These are phyloP conservation scores for Apiospora saccharicola DNA, from an alignment of 2,329 filamentous ascomycete species.

Conservation along the genomic window DNA sequence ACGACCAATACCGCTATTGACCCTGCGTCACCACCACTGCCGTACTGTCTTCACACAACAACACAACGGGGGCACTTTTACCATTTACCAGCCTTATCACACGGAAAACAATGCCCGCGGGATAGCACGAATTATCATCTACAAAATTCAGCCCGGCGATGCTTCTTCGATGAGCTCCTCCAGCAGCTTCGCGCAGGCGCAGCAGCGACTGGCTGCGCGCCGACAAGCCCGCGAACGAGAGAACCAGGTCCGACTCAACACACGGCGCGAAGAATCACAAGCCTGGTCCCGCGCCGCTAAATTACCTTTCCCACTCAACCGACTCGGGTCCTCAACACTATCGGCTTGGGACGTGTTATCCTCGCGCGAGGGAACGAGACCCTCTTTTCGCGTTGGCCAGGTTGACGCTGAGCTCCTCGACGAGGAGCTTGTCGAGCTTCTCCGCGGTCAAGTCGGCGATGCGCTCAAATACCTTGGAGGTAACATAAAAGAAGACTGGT, in stretches of 20 bases:
- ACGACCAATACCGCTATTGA: not conserved
- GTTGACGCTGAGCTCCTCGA: constrained; percentile 95
- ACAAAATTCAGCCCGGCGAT: constrained; percentile 10
- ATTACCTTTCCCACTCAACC: constrained; percentile 69
- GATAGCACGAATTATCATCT: not conserved
- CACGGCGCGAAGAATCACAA: constrained; percentile 60
- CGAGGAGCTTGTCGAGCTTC: constrained; percentile 85
- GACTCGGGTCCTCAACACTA: constrained; percentile 56
- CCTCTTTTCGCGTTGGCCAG: constrained; percentile 92
- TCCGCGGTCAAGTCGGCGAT: constrained; percentile 86
- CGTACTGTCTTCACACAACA: not conserved
- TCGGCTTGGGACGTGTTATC: constrained; percentile 74
- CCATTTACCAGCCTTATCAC: not conserved
- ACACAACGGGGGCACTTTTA: not conserved
- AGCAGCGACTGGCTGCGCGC: constrained; percentile 84
- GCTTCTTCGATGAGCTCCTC: constrained; percentile 23
- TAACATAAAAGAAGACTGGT: constrained; percentile 84
- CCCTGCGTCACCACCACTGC: not conserved
- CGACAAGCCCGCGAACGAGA: constrained; percentile 77
- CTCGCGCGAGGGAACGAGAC: constrained; percentile 79
- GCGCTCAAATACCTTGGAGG: constrained; percentile 84
- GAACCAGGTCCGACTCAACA: constrained; percentile 62
- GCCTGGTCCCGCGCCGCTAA: constrained; percentile 64
- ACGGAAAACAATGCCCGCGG: not conserved
- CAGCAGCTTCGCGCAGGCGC: constrained; percentile 83